phyloP scores from a whole-genome alignment of 306 rosid genomes.

The Bauhinia variegata region DNA sequence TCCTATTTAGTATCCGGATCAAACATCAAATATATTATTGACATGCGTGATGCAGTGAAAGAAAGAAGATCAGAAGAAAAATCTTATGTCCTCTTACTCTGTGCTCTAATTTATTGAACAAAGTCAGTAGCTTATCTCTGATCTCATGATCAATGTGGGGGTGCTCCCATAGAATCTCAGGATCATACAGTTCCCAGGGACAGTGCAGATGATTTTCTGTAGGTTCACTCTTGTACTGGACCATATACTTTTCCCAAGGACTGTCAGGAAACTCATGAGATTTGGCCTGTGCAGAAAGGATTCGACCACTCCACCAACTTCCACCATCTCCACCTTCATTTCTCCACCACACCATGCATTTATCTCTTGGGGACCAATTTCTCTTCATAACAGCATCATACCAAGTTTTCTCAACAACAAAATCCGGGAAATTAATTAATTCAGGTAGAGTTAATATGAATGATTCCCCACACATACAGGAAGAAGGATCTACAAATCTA shows the following conservation, averaged over 20 bases:
- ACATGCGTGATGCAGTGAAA: slow-evolving; percentile 13
- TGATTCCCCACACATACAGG: slow-evolving; percentile 44
- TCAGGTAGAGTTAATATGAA: slow-evolving; percentile 72
- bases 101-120: slow-evolving; percentile 54
- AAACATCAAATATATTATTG: slow-evolving; percentile 1
- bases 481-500: slow-evolving; percentile 62
- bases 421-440: slow-evolving; percentile 68
- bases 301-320: slow-evolving; percentile 73
- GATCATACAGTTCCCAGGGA: slow-evolving; percentile 86
- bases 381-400: slow-evolving; percentile 66
- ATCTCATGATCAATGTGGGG: slow-evolving; percentile 61
- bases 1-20: slow-evolving; percentile 8
- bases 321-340: slow-evolving; percentile 61
- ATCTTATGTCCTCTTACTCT: slow-evolving; percentile 45
- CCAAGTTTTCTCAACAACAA: slow-evolving; percentile 80
- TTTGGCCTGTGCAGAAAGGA: slow-evolving; percentile 52
- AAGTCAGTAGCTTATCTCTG: slow-evolving; percentile 68
- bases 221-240: slow-evolving; percentile 59
- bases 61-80: neutral
- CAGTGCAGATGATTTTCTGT: slow-evolving; percentile 57
- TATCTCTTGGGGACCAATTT: slow-evolving; percentile 74
- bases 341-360: slow-evolving; percentile 87
- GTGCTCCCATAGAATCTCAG: slow-evolving; percentile 50
- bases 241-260: slow-evolving; percentile 76
- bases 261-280: slow-evolving; percentile 74